These are phyloP conservation scores for Podila epicladia DNA, from an alignment of 192 early-diverging fungal genomes.

Conservation along the genomic window DNA sequence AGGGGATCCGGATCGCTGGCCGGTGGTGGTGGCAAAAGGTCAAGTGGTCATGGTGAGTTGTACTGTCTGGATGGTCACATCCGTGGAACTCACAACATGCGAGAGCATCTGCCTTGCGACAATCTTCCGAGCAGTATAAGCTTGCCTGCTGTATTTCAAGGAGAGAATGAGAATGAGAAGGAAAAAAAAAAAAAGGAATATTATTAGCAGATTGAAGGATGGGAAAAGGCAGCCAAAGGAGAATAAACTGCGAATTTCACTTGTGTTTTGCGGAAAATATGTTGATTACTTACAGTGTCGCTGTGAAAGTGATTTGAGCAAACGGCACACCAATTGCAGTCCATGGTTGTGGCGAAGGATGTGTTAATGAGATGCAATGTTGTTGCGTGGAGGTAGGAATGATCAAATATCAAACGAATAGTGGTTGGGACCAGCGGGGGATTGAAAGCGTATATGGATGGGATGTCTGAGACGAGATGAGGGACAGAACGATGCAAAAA, in stretches of 20 bases:
- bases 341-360: slow-evolving; percentile 15
- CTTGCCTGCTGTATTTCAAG: slow-evolving; percentile 26
- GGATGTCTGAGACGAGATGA: not conserved
- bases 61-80: slow-evolving; percentile 39
- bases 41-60: slow-evolving; percentile 34
- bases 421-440: not conserved
- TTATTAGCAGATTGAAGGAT: not conserved
- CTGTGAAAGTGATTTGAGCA: slow-evolving; percentile 52
- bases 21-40: slow-evolving; percentile 45
- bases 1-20: slow-evolving; percentile 39
- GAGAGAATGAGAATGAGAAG: not conserved
- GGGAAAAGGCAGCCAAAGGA: not conserved
- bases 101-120: slow-evolving; percentile 40
- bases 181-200: not conserved
- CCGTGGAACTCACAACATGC: slow-evolving; percentile 47
- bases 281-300: slow-evolving; percentile 26
- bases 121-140: slow-evolving; percentile 42
- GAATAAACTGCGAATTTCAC: not conserved
- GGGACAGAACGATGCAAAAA: not conserved
- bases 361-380: not conserved
- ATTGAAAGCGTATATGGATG: not conserved
- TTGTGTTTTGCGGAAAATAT: not conserved
- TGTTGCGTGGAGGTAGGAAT: not conserved
- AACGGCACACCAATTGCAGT: slow-evolving; percentile 52
- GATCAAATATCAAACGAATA: not conserved